Conservation (phyloP, 106 monocot species). For the Posidonia australis region DNA sequence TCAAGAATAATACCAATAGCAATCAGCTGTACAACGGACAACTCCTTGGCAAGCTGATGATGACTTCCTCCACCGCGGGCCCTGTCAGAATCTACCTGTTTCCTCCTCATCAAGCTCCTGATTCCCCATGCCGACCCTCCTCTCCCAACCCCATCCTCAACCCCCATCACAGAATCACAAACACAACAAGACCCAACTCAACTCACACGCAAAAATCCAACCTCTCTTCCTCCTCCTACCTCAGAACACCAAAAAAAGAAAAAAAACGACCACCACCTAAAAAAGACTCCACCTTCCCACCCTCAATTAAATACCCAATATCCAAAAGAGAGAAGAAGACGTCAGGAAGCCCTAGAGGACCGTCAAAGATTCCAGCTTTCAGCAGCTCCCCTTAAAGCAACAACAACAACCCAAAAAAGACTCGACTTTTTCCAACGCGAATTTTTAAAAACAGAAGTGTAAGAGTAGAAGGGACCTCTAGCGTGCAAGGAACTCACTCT, state of each 20-base stretch:
- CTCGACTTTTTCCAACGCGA: too few species aligned
- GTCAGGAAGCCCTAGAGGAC: too few species aligned
- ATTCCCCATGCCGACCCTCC: slow-evolving; percentile 22
- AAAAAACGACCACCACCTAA: not conserved
- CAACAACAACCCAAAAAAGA: too few species aligned
- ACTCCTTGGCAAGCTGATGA: slow-evolving; percentile 56
- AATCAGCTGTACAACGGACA: slow-evolving; percentile 61
- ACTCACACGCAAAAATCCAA: not conserved
- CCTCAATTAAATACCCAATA: too few species aligned
- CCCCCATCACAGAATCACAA: not conserved
- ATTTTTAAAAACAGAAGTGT: too few species aligned
- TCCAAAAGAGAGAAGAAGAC: too few species aligned
- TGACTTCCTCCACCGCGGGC: slow-evolving; percentile 15
- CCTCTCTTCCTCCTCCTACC: not conserved
- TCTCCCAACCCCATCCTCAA: slow-evolving; percentile 1
- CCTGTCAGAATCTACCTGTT: slow-evolving; percentile 86
- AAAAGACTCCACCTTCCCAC: too few species aligned
- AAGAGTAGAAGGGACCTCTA: too few species aligned
- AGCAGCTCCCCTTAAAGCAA: too few species aligned
- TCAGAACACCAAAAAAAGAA: not conserved
- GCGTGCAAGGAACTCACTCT: too few species aligned
- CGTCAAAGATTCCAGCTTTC: too few species aligned
- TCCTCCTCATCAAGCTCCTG: slow-evolving; percentile 65
- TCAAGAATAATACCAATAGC: slow-evolving; percentile 53
- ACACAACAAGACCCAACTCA: not conserved